These are phyloP conservation scores for Kernera saxatilis DNA, from an alignment of 345 rosid genomes.

Conservation along the genomic window DNA sequence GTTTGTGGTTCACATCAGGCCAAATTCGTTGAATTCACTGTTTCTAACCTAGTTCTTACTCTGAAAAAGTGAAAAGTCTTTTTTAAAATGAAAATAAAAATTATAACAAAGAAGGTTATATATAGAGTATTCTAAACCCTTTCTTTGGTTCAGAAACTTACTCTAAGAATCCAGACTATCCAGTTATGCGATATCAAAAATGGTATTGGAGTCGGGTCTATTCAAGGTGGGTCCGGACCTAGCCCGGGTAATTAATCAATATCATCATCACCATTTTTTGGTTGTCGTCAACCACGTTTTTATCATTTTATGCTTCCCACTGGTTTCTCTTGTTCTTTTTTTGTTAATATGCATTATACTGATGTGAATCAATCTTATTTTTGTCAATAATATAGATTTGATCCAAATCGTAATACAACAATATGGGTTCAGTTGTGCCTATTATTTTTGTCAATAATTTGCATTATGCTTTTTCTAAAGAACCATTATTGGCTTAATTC, in stretches of 20 bases:
- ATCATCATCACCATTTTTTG: slow-evolving; percentile 7
- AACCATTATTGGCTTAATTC: background rate
- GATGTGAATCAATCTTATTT: background rate
- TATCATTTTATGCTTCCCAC: background rate
- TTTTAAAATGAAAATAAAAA: too few species aligned
- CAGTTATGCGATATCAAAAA: background rate
- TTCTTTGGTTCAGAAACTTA: background rate
- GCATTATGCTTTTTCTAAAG: background rate
- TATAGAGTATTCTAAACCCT: too few species aligned
- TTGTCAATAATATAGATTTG: background rate
- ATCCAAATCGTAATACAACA: background rate
- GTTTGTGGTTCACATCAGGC: background rate
- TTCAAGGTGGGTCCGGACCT: slow-evolving; percentile 1
- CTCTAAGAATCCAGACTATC: too few species aligned
- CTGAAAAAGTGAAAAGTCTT: too few species aligned
- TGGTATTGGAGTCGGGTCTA: background rate
- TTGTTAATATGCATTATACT: background rate
- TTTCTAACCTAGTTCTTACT: too few species aligned
- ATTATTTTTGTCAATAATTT: background rate
- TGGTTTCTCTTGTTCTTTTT: background rate
- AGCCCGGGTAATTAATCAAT: background rate
- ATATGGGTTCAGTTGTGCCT: too few species aligned
- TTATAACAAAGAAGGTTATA: too few species aligned
- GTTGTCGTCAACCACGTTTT: slow-evolving; percentile 7
- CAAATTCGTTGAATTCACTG: too few species aligned